Percentiles rank a stretch among this genome's conserved stretches.
Conservation (phyloP, 768 basidiomycete species). For the Mycena vitilis region DNA sequence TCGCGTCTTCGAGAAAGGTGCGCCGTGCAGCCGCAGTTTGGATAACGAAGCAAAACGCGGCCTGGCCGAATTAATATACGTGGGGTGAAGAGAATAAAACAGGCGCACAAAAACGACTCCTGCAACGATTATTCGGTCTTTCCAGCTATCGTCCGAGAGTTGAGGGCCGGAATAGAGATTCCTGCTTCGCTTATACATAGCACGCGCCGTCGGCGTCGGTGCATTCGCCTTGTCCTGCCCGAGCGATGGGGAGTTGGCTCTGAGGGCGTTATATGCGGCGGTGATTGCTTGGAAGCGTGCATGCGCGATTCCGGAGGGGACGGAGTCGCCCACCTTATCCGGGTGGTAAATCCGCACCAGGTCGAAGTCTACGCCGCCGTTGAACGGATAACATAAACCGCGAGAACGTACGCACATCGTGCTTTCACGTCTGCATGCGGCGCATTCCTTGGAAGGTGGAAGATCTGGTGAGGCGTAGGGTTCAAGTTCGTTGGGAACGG, state of each 20-base stretch:
- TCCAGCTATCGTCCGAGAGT: slow-evolving; percentile 71
- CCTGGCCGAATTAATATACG: slow-evolving; percentile 11
- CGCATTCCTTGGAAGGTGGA: slow-evolving; percentile 67
- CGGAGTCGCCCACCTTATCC: slow-evolving; percentile 61
- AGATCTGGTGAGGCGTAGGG: slow-evolving; percentile 73
- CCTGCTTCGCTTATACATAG: slow-evolving; percentile 51
- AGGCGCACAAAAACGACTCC: slow-evolving; percentile 62
- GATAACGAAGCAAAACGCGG: slow-evolving; percentile 28
- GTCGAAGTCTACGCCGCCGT: slow-evolving; percentile 69
- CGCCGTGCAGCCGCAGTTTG: slow-evolving; percentile 28
- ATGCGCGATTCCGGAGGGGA: slow-evolving; percentile 64
- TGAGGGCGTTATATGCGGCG: slow-evolving; percentile 73
- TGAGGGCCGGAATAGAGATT: slow-evolving; percentile 57
- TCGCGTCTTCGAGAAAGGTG: slow-evolving; percentile 17
- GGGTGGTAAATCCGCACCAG: slow-evolving; percentile 86
- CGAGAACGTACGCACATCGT: slow-evolving; percentile 57
- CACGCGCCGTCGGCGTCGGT: slow-evolving; percentile 58
- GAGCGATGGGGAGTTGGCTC: slow-evolving; percentile 52
- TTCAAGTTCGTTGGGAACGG: slow-evolving; percentile 63
- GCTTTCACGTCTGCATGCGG: slow-evolving; percentile 66
- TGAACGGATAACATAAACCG: slow-evolving; percentile 4
- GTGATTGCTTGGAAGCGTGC: slow-evolving; percentile 77
- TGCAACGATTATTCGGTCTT: slow-evolving; percentile 70
- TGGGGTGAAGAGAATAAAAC: slow-evolving; percentile 9
- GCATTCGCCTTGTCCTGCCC: slow-evolving; percentile 39